A percentile compares a stretch with the other conserved stretches of the same genome.
Evolutionary conservation across 106 monocot species (phyloP).

Genomic region (Platanthera zijinensis): DNA sequence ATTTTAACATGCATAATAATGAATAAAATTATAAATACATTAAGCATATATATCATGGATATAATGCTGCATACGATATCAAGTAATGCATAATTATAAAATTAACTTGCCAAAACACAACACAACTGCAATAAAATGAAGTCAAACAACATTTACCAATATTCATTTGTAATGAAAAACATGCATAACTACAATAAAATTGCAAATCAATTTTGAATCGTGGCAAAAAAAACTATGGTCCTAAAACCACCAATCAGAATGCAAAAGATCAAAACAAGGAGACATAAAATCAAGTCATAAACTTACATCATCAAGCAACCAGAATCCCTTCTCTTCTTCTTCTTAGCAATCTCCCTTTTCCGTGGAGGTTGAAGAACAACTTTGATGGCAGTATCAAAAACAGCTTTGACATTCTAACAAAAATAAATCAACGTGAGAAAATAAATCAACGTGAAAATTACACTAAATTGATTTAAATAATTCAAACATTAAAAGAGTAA

Average conservation of each 20-base stretch:
- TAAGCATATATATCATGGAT: not conserved
- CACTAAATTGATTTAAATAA: not conserved
- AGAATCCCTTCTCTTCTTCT: constrained; percentile 44
- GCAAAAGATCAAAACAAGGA: no score
- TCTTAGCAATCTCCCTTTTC: constrained; percentile 59
- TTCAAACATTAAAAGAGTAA: not conserved
- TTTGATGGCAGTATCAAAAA: constrained; percentile 90
- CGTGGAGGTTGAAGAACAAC: constrained; percentile 87
- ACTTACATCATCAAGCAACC: constrained; percentile 30
- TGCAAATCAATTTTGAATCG: not conserved
- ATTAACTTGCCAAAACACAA: no score
- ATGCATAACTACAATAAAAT: not conserved
- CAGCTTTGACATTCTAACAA: constrained; percentile 74
- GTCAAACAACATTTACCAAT: not conserved
- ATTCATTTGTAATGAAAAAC: not conserved
- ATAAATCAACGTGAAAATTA: not conserved
- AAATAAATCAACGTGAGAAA: not conserved
- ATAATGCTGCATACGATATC: no score
- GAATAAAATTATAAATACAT: not conserved
- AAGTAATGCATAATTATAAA: no score
- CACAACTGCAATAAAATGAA: not conserved
- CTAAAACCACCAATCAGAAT: no score
- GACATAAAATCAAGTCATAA: no score
- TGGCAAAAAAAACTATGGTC: no score
- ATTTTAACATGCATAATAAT: no score